Conservation (phyloP, 768 basidiomycete species). For the Termitomyces sp. region DNA sequence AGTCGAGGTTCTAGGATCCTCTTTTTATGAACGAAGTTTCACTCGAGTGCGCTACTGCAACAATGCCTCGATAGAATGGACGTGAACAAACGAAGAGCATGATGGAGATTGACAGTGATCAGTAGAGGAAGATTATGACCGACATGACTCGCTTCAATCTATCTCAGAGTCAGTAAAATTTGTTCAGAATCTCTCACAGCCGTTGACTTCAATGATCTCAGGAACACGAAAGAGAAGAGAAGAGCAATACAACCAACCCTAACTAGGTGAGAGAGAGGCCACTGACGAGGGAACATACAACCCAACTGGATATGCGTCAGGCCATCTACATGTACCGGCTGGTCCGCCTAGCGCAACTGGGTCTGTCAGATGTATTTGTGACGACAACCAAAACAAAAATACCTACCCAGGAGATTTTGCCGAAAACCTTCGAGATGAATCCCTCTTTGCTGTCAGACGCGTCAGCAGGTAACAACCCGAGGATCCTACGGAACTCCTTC, state of each 20-base stretch:
- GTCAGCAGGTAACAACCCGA: slow-evolving; percentile 1
- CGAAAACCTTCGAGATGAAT: slow-evolving; percentile 8
- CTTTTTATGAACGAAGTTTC: neutral
- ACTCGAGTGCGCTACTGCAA: neutral
- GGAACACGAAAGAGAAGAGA: neutral
- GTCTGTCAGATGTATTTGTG: neutral
- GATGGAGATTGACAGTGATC: neutral
- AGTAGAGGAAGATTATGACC: neutral
- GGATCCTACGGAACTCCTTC: slow-evolving; percentile 5
- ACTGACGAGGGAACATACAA: neutral
- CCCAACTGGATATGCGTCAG: neutral
- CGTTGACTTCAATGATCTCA: neutral
- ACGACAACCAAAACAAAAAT: neutral
- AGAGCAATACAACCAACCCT: neutral
- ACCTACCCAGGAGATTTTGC: slow-evolving; percentile 3
- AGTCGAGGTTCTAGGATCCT: neutral
- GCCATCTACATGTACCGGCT: neutral
- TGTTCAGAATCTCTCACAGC: neutral
- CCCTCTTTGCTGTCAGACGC: slow-evolving; percentile 2
- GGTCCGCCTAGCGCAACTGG: neutral
- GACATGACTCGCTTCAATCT: neutral
- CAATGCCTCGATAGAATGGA: neutral
- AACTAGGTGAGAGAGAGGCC: no score
- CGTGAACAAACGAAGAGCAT: neutral
- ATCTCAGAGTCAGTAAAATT: neutral